Conservation (phyloP, 2,329 filamentous ascomycete species). For the Cladosporium sp. region DNA sequence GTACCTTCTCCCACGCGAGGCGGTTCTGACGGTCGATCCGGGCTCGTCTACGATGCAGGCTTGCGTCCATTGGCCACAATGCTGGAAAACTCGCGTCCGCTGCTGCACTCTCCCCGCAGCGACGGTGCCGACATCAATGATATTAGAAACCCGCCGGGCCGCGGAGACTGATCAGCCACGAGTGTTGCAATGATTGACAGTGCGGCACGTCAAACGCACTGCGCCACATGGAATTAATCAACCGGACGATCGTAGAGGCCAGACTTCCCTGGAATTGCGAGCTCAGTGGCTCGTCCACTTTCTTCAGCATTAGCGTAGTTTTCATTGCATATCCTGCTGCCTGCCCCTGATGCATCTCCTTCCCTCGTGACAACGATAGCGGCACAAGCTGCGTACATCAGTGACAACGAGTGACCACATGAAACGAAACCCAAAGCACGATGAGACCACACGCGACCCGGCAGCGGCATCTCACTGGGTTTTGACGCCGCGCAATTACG, state of each 20-base stretch:
- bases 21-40: not conserved
- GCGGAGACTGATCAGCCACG: not conserved
- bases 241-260: not conserved
- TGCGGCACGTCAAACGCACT: not conserved
- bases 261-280: not conserved
- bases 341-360: not conserved
- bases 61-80: not conserved
- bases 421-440: slow-evolving; percentile 3
- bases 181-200: not conserved
- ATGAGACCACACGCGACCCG: not conserved
- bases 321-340: not conserved
- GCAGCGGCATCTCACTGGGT: not conserved
- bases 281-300: not conserved
- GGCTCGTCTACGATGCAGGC: not conserved
- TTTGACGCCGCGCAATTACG: not conserved
- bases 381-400: not conserved
- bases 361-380: not conserved
- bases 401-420: slow-evolving; percentile 8
- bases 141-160: not conserved
- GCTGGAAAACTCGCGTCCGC: not conserved
- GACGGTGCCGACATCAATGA: not conserved
- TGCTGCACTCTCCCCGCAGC: not conserved
- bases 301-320: slow-evolving; percentile 1
- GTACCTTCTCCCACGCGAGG: not conserved
- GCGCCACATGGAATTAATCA: slow-evolving; percentile 2